Evolutionary conservation across 768 basidiomycete species (phyloP), one percentile per base, ranked within the genome.

Genomic region (Psilocybe azurescens): DNA sequence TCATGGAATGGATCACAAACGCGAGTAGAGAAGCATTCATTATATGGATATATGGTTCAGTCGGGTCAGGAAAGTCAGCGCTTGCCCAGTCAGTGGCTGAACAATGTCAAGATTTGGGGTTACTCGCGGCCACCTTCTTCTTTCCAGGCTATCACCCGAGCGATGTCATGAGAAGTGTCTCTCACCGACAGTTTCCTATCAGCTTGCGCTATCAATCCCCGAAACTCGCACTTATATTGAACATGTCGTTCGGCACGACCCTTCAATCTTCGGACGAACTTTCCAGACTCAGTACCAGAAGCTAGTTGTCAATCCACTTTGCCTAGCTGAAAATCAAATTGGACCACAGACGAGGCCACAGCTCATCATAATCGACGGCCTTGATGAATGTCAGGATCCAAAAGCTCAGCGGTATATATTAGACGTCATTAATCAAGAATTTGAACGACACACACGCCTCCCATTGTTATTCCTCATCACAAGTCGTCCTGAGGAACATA

Each of bases 31-130:
- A 47, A 7, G 33, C 53, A 13, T 36, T 39, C 41, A 49, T 64
- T 9, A 10, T 64, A 1, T 68, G 67, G 65, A 53, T 65, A 5
- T 53, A 65, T 11, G 65, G 67, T 1, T 48, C 62, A 13, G 65
- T 60, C 3, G 67, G 67, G 8, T 57, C 67, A 14, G 67, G 67
- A 3, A 68, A 68, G 36, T 65, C 67, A n/a, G 64, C 67, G 2
- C 59, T 68, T 4, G 53, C 59, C 0, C 64, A 68, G 41, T 64
- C 67, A 13, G 50, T 68, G n/a, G 67, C 65, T 0, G 67, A 68
- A 46, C 32, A 38, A 8, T 63, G 60, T 13, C 47, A 55, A 16
- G 52, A 47, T 2, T 20, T 33, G 20, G 61, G 55, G 18, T 13
- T 52, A 2, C 55, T 47, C 2, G 55, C 44, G 1, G 67, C 64